Conservation (phyloP, 2,329 filamentous ascomycete genomes). For the Chaetothyriales sp. region DNA sequence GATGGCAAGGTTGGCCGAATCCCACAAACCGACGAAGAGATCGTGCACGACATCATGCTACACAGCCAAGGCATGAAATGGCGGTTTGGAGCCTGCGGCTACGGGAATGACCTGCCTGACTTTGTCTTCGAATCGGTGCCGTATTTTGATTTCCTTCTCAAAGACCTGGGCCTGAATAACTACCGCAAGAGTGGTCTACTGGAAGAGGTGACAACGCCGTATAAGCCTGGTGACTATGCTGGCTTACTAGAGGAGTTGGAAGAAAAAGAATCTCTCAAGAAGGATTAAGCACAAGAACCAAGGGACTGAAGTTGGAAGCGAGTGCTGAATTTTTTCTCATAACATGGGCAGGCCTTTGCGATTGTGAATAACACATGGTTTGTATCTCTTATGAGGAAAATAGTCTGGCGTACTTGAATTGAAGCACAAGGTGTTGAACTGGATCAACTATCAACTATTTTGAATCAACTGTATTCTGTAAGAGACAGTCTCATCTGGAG, state of each 20-base stretch:
- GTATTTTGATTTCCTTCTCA: conserved; percentile 55
- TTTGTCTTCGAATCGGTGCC: conserved; percentile 62
- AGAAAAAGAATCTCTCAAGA: not conserved
- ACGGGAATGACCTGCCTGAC: conserved; percentile 47
- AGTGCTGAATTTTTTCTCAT: not conserved
- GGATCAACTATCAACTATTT: not conserved
- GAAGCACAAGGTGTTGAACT: not conserved
- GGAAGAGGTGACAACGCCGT: conserved; percentile 23
- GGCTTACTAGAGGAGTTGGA: conserved; percentile 27
- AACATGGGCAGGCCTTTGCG: not conserved
- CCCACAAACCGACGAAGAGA: conserved; percentile 22
- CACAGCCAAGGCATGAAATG: conserved; percentile 54
- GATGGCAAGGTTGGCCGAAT: conserved; percentile 30
- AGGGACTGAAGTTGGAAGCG: not conserved
- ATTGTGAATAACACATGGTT: not conserved
- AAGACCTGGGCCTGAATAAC: conserved; percentile 47
- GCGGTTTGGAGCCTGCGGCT: conserved; percentile 42
- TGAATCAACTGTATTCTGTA: too few species aligned
- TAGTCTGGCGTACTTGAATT: not conserved
- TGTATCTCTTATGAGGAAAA: not conserved
- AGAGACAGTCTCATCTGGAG: too few species aligned
- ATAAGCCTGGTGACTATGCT: conserved; percentile 27
- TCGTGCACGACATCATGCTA: conserved; percentile 43
- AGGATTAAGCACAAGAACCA: not conserved
- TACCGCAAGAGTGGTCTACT: conserved; percentile 21